Base-by-base conservation (phyloP, 306 rosid genomes). In the Delonix regia region DNA sequence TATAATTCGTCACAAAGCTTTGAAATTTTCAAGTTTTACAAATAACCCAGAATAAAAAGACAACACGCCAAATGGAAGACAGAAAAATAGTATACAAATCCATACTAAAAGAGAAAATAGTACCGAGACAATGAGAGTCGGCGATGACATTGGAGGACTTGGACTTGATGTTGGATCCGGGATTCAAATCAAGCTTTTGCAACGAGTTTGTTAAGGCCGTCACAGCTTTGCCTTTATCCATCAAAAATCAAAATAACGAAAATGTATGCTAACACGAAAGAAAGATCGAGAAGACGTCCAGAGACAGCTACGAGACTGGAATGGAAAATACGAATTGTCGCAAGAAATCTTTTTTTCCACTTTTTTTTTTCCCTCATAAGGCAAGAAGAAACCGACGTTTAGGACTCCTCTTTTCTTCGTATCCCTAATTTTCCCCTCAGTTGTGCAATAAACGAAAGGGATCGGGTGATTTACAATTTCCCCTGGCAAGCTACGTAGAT, bases 201-300 rank as follows among this genome's bases (percentile, higher is more conserved):
- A 94, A 68, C 44, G 92, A 83, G 19, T 51, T 75, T 9, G 81
- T 55, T 44, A 90, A 53, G 59, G 69, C 71, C 33, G 78, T 77
- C 11, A 74, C 14, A 62, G 55, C 78, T 82, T 92, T 81, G 24
- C 76, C 86, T 56, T 87, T 84, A 73, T 92, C 98, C 98, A 92
- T 94, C 88, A 79, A 89, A 42, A 78, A 53, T 69, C 49, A 33
- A n/a, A 42, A 61, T 15, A 76, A 18, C 14, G 34, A 60, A 30
- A n/a, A n/a, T n/a, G 16, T 55, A 45, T 36, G 15, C 48, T 5
- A 9, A 27, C 57, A 33, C 53, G 61, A 79, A 39, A 45, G 38
- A 52, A 52, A 56, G 56, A 77, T 65, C 53, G 36, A 34, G n/a
- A 28, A 47, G 44, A 48, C 63, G 12, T 7, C 6, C 12, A 1